These are phyloP conservation scores for Theileria parva DNA, from an alignment of 169 alveolate species.

Conservation along the genomic window DNA sequence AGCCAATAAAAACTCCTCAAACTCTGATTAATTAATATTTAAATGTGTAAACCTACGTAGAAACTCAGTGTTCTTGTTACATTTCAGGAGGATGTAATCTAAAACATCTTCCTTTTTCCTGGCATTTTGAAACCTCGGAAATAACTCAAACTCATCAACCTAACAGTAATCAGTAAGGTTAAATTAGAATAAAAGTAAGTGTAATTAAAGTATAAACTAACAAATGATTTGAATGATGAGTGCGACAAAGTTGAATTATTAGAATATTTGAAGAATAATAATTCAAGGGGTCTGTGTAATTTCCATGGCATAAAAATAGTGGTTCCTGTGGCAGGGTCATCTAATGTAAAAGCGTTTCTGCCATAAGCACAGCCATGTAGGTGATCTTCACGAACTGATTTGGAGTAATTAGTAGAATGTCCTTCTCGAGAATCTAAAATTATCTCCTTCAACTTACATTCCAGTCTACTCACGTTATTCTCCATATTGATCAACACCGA, in stretches of 20 bases:
- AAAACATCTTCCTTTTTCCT: constrained; percentile 55
- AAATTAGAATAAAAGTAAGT: background rate
- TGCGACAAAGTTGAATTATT: background rate
- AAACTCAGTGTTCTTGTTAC: background rate
- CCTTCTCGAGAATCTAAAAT: constrained; percentile 35
- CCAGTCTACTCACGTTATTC: constrained; percentile 13
- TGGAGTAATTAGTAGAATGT: constrained; percentile 18
- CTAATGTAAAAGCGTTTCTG: constrained; percentile 48
- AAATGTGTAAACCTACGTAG: constrained; percentile 29
- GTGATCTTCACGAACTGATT: constrained; percentile 49
- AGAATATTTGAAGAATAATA: constrained; percentile 4
- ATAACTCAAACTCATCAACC: constrained; percentile 41
- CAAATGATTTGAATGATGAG: background rate
- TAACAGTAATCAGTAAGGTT: background rate
- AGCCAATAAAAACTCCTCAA: constrained; percentile 55
- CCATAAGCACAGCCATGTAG: constrained; percentile 31
- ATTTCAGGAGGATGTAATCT: constrained; percentile 28
- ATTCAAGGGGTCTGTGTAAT: constrained; percentile 45
- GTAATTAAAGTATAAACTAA: background rate
- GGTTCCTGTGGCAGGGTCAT: constrained; percentile 35
- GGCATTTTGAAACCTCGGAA: constrained; percentile 40
- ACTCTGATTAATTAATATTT: constrained; percentile 5
- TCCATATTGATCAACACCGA: constrained; percentile 6
- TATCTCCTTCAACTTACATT: constrained; percentile 37
- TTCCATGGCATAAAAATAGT: constrained; percentile 61